Conservation (phyloP, 2,329 filamentous ascomycete genomes). For the Colletotrichum sp. region DNA sequence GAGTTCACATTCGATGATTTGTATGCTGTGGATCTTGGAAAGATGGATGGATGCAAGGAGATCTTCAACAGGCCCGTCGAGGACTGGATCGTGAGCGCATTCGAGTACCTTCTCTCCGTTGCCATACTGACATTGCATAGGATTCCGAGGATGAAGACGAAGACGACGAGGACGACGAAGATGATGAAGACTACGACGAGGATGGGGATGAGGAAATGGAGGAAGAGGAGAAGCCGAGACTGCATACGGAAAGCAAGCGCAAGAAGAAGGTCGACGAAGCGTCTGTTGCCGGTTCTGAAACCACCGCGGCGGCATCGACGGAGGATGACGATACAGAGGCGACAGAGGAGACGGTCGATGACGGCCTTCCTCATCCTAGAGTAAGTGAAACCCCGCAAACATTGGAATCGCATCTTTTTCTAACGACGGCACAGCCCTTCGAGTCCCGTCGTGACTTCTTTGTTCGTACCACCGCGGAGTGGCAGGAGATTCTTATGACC, state of each 20-base stretch:
- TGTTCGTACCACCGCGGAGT: constrained; percentile 82
- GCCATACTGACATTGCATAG: constrained; percentile 37
- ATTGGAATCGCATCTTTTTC: neutral
- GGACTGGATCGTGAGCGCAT: constrained; percentile 75
- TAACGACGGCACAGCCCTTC: constrained; percentile 68
- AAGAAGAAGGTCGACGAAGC: constrained; percentile 58
- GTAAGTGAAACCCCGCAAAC: constrained; percentile 37
- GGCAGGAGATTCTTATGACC: constrained; percentile 87
- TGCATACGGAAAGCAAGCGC: constrained; percentile 57
- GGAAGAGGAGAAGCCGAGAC: constrained; percentile 46
- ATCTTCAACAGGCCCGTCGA: constrained; percentile 83
- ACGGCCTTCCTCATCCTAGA: constrained; percentile 75
- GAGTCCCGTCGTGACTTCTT: constrained; percentile 94
- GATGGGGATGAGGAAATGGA: constrained; percentile 55
- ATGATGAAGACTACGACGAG: constrained; percentile 57
- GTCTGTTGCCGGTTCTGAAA: constrained; percentile 26
- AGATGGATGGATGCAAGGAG: constrained; percentile 92
- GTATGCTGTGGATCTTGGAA: constrained; percentile 91
- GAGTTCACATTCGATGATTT: constrained; percentile 97
- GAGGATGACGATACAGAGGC: constrained; percentile 54
- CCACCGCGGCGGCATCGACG: constrained; percentile 30
- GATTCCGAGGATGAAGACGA: constrained; percentile 65
- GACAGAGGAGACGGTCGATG: constrained; percentile 62
- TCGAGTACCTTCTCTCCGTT: constrained; percentile 31
- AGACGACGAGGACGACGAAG: constrained; percentile 60